A percentile compares a stretch with the other conserved stretches of the same genome.
Conservation (phyloP, 2,329 filamentous ascomycete genomes). For the Xylaria hypoxylon region DNA sequence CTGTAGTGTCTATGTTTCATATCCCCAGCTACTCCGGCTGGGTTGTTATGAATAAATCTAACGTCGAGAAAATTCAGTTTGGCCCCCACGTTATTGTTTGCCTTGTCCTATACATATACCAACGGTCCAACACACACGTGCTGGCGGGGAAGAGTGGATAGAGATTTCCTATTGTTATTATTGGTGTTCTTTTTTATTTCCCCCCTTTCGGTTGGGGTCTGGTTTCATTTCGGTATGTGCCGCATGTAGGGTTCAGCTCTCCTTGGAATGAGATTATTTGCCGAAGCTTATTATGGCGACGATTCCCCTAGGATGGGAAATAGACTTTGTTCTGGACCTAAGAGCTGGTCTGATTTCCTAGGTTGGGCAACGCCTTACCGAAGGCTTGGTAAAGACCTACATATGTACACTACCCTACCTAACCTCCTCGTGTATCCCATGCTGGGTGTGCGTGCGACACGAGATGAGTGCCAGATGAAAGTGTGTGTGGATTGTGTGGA, state of each 20-base stretch:
- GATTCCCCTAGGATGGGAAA: slow-evolving; percentile 1
- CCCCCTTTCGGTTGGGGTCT: slow-evolving; percentile 25
- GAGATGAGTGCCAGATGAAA: neutral
- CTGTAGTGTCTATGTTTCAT: neutral
- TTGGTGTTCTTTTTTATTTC: neutral
- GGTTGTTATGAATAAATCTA: neutral
- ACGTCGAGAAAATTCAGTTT: neutral
- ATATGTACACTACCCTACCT: slow-evolving; percentile 32
- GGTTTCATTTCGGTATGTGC: slow-evolving; percentile 24
- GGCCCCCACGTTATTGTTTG: slow-evolving; percentile 15
- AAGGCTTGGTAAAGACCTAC: slow-evolving; percentile 40
- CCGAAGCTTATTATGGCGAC: slow-evolving; percentile 25
- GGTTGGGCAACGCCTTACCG: slow-evolving; percentile 30
- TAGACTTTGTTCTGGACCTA: neutral
- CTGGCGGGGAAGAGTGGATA: slow-evolving; percentile 34
- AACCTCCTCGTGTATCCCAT: slow-evolving; percentile 6
- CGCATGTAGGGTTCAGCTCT: slow-evolving; percentile 16
- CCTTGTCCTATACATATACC: slow-evolving; percentile 24
- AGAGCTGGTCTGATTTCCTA: slow-evolving; percentile 18
- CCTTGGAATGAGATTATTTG: slow-evolving; percentile 18
- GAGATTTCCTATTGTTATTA: too few relatives aligned
- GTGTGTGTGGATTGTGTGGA: neutral
- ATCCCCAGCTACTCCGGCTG: slow-evolving; percentile 9
- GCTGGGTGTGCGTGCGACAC: slow-evolving; percentile 17
- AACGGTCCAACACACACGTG: slow-evolving; percentile 3